A percentile compares a stretch with the other conserved stretches of the same genome.
Evolutionary conservation across 257 asterid genomes (phyloP).

Genomic region (Sherardia arvensis): DNA sequence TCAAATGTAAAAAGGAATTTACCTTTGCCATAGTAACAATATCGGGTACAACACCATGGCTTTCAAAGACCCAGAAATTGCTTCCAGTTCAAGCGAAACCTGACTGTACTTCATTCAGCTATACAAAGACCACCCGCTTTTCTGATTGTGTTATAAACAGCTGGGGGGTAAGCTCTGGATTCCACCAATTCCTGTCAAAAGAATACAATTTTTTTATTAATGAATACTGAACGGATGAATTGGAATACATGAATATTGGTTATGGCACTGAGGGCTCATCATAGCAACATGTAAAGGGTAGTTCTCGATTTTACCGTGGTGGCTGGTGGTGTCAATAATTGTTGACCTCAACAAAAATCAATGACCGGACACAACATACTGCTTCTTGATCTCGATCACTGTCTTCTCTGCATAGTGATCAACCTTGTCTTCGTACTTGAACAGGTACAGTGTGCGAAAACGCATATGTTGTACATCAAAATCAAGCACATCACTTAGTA

Average conservation of each 20-base stretch:
- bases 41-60: conserved; percentile 88
- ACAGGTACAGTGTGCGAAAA: conserved; percentile 73
- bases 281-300: no score
- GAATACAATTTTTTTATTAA: no score
- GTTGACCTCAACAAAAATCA: no score
- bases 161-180: no score
- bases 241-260: no score
- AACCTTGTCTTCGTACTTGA: conserved; percentile 63
- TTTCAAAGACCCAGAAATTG: conserved; percentile 93
- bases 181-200: no score
- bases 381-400: conserved; percentile 53
- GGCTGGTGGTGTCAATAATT: no score
- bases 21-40: conserved; percentile 98
- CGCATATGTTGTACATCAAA: conserved; percentile 42
- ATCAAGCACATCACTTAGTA: background rate
- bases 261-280: no score
- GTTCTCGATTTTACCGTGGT: no score
- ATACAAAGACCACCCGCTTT: conserved; percentile 93
- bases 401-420: conserved; percentile 73
- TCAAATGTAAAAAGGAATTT: background rate
- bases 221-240: no score
- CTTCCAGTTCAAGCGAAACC: conserved; percentile 92
- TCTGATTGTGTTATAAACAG: conserved; percentile 55
- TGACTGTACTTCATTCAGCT: conserved; percentile 91
- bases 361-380: conserved; percentile 58